phyloP scores from a whole-genome alignment of 1,139 yeast genomes.

The Trichomonascaceae sp. region DNA sequence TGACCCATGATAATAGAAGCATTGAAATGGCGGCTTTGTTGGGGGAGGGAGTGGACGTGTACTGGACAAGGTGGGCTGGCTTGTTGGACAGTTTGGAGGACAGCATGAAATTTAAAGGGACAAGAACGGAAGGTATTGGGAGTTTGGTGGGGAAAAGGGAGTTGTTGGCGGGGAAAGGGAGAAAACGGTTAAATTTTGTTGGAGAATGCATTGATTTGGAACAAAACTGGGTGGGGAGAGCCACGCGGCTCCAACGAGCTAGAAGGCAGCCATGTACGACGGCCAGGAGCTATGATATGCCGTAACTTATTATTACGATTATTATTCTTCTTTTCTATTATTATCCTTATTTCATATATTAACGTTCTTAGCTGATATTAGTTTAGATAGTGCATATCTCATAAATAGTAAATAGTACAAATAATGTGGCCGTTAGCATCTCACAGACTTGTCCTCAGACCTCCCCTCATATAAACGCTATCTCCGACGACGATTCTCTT shows the following conservation, averaged over 20 bases:
- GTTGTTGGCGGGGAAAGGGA: background rate
- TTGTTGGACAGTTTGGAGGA: background rate
- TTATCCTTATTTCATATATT: background rate
- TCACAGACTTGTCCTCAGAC: too few species aligned
- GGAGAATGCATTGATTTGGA: too few species aligned
- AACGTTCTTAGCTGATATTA: background rate
- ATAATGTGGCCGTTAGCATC: too few species aligned
- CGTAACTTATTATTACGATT: too few species aligned
- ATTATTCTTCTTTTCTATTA: background rate
- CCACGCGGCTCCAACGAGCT: too few species aligned
- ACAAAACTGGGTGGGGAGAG: too few species aligned
- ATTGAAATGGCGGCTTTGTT: background rate
- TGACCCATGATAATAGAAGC: background rate
- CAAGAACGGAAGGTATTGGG: background rate
- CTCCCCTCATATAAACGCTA: background rate
- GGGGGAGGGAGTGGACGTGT: background rate
- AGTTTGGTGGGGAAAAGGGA: background rate
- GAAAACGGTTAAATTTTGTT: too few species aligned
- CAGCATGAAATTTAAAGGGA: background rate
- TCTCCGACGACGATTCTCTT: background rate
- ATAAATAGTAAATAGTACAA: background rate
- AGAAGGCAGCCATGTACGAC: too few species aligned
- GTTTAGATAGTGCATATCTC: background rate
- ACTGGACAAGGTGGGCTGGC: background rate
- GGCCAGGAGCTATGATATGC: too few species aligned